phyloP scores from a whole-genome alignment of 2,329 filamentous ascomycete species.

The Diaporthe nobilis region DNA sequence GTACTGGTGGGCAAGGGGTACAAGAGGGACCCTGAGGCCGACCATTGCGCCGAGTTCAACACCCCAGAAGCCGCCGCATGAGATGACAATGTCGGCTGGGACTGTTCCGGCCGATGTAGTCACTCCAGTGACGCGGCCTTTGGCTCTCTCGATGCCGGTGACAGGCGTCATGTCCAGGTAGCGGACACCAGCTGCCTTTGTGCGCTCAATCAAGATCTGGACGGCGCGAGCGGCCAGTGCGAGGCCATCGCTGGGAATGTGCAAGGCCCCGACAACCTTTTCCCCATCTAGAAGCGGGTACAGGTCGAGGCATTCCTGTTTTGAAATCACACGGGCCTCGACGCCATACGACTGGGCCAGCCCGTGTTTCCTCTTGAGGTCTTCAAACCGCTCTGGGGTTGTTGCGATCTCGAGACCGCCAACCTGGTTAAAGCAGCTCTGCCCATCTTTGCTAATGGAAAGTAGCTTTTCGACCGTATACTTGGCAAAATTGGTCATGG shows the following conservation, averaged over 20 bases:
- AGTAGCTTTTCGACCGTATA: constrained; percentile 74
- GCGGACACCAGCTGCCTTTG: constrained; percentile 68
- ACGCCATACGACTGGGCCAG: constrained; percentile 74
- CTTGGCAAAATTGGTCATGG: constrained; percentile 70
- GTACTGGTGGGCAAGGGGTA: constrained; percentile 75
- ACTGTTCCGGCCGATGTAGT: constrained; percentile 62
- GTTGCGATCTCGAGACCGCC: constrained; percentile 75
- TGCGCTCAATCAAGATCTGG: constrained; percentile 72
- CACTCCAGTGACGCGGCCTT: constrained; percentile 69
- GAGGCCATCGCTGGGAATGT: constrained; percentile 73
- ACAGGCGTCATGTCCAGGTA: constrained; percentile 71
- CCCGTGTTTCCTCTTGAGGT: constrained; percentile 74
- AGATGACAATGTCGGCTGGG: constrained; percentile 72
- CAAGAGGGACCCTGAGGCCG: constrained; percentile 68
- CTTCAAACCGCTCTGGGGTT: constrained; percentile 69
- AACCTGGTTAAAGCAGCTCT: constrained; percentile 73
- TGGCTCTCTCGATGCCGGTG: constrained; percentile 66
- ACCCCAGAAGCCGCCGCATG: constrained; percentile 77
- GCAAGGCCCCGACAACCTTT: constrained; percentile 69
- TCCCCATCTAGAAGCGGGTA: constrained; percentile 69
- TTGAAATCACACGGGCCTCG: constrained; percentile 64
- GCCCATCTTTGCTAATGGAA: constrained; percentile 63
- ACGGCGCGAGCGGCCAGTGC: constrained; percentile 73
- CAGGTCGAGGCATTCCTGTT: constrained; percentile 65
- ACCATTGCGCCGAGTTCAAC: constrained; percentile 75